Evolutionary conservation across 2,329 filamentous ascomycete species (phyloP), one percentile per base, ranked within the genome.

Genomic region (Trichoderma koningiopsis): DNA sequence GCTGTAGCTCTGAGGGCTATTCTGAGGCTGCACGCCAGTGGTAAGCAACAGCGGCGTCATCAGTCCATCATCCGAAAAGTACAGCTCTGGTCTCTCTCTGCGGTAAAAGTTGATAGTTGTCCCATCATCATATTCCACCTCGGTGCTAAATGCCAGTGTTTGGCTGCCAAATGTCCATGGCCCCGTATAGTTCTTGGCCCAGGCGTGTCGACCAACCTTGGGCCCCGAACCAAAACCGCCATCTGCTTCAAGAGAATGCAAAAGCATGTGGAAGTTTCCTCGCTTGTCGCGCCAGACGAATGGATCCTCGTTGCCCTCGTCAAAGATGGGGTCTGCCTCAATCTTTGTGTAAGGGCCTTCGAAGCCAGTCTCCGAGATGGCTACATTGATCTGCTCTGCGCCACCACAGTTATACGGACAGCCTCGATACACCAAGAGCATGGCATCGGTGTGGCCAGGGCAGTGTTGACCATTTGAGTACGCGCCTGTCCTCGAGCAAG

Each of bases 41-140:
- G 81, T 75, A 70, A 86, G 61, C 65, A 84, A 84, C 53, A 86
- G 70, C 2, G 84, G 83, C 16, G 77, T 83, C 77, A 83, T 77
- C n/a, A 79, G 68, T 0, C 81, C 80, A 69, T 85, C 83, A 1
- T 79, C 75, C 68, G 82, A 84, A 22, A 85, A 85, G 63, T 81
- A 83, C 5, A 86, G 59, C 76, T 85, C 84, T 0, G 84, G 83
- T 2, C 84, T 75, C 71, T 86, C 84, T 14, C 84, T 74, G 2
- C 84, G 77, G 62, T 82, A 81, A 43, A 81, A 83, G 4, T 78
- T 75, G 55, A 77, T 76, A 29, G 70, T 74, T 0, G 75, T 75
- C 0, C 83, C 83, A 71, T 86, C 83, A 0, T 79, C 80, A 62
- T 75, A 79, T 0, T 72, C 68, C 5, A 79, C 72, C 2, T 74